These are phyloP conservation scores for Termitomyces sp. DNA, from an alignment of 768 basidiomycete species.

Conservation along the genomic window DNA sequence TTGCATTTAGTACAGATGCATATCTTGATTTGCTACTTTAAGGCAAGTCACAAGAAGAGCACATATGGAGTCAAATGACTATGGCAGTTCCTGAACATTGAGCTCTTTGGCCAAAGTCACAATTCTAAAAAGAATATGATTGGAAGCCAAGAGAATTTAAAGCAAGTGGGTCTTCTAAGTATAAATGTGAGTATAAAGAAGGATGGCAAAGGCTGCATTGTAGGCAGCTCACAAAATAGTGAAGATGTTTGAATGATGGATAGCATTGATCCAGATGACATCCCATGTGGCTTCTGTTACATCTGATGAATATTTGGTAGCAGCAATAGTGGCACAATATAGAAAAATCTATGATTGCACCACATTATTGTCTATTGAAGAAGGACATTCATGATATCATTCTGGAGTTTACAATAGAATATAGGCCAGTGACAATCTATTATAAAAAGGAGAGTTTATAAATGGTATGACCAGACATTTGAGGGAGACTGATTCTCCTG, in stretches of 20 bases:
- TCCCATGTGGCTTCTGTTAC: conserved; percentile 49
- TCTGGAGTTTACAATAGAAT: conserved; percentile 55
- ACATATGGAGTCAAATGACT: conserved; percentile 89
- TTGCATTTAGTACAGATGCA: conserved; percentile 76
- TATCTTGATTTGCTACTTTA: conserved; percentile 71
- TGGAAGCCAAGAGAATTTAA: conserved; percentile 40
- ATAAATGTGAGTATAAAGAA: conserved; percentile 31
- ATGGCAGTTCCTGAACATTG: conserved; percentile 84
- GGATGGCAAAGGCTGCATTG: conserved; percentile 55
- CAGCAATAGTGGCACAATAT: conserved; percentile 69
- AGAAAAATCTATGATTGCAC: conserved; percentile 86
- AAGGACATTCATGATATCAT: conserved; percentile 50
- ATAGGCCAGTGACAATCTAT: conserved; percentile 71
- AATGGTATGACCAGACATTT: conserved; percentile 38
- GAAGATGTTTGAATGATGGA: conserved; percentile 67
- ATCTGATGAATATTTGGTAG: conserved; percentile 22
- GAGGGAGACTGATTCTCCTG: conserved; percentile 25
- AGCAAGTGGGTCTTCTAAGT: conserved; percentile 15
- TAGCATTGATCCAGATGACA: conserved; percentile 75
- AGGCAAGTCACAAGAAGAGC: conserved; percentile 69
- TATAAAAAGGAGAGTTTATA: conserved; percentile 84
- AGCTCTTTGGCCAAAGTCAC: conserved; percentile 78
- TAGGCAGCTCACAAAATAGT: conserved; percentile 76
- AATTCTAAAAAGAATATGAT: conserved; percentile 64
- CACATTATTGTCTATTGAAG: conserved; percentile 52